Evolutionary conservation across 306 rosid species (phyloP).

Genomic region (Corylus avellana): DNA sequence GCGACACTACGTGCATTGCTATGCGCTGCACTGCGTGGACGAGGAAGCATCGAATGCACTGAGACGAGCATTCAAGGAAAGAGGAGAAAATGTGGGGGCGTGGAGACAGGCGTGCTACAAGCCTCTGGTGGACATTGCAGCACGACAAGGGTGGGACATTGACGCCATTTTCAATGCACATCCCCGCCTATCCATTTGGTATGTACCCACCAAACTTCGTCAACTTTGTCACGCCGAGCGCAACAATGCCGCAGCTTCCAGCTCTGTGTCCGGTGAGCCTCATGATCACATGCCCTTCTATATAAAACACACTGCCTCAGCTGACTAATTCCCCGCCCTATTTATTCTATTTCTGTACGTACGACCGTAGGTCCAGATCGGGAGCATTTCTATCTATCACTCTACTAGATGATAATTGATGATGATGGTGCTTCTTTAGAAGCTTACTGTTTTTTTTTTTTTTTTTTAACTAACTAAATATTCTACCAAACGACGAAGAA

Average conservation of each 20-base stretch:
- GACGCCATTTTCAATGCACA: constrained; percentile 87
- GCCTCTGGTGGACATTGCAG: constrained; percentile 78
- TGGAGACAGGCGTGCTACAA: constrained; percentile 91
- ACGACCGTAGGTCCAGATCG: no score
- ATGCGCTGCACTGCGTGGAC: constrained; percentile 85
- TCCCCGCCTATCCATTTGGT: constrained; percentile 83
- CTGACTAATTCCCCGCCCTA: background rate
- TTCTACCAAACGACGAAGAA: background rate
- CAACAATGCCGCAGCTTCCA: constrained; percentile 56
- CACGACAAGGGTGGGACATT: constrained; percentile 86
- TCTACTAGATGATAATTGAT: background rate
- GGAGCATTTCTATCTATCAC: background rate
- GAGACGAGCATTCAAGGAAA: constrained; percentile 65
- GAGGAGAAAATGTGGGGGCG: constrained; percentile 86
- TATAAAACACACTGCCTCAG: background rate
- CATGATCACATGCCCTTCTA: constrained; percentile 43
- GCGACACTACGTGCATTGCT: constrained; percentile 98
- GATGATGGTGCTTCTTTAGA: background rate
- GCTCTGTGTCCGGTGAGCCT: constrained; percentile 45
- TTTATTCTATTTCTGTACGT: no score
- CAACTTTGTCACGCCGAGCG: constrained; percentile 90
- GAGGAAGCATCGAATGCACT: constrained; percentile 71
- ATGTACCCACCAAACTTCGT: constrained; percentile 92
- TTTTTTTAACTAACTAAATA: background rate
- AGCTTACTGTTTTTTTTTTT: background rate